Evolutionary conservation across 2,329 filamentous ascomycete genomes (phyloP).

Genomic region (Calonectria hawksworthii): DNA sequence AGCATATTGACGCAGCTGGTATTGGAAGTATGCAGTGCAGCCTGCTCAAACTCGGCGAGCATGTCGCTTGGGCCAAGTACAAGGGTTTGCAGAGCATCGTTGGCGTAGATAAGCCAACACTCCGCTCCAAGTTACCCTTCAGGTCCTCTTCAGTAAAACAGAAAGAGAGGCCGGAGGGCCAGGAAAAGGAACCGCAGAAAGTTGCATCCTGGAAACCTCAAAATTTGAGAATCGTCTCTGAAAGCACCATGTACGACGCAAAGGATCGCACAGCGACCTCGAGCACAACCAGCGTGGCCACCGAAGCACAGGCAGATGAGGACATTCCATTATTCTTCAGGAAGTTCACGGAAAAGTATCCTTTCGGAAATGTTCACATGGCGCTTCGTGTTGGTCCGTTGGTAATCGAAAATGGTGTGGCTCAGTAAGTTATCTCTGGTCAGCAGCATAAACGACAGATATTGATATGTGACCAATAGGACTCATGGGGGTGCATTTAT

Average conservation of each 20-base stretch:
- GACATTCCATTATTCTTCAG: not conserved
- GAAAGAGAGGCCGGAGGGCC: not conserved
- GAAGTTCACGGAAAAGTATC: slow-evolving; percentile 43
- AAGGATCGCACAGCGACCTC: not conserved
- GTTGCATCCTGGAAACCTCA: not conserved
- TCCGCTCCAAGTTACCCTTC: not conserved
- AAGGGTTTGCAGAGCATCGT: not conserved
- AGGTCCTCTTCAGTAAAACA: not conserved
- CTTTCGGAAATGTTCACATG: slow-evolving; percentile 57
- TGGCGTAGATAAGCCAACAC: not conserved
- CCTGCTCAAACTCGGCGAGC: not conserved
- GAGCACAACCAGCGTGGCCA: not conserved
- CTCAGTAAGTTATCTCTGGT: not conserved
- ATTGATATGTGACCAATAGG: not conserved
- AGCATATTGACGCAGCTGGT: not conserved
- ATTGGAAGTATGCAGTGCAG: slow-evolving; percentile 2
- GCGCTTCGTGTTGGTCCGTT: slow-evolving; percentile 55
- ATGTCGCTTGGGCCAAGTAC: slow-evolving; percentile 1
- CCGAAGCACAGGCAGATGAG: not conserved
- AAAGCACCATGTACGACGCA: not conserved
- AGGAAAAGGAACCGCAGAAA: not conserved
- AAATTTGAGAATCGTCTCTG: not conserved
- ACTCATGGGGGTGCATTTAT: not conserved
- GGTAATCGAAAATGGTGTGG: slow-evolving; percentile 48
- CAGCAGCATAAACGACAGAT: not conserved